Evolutionary conservation across 495 filamentous ascomycete genomes (phyloP).

Genomic region (Aspergillus asperescens): DNA sequence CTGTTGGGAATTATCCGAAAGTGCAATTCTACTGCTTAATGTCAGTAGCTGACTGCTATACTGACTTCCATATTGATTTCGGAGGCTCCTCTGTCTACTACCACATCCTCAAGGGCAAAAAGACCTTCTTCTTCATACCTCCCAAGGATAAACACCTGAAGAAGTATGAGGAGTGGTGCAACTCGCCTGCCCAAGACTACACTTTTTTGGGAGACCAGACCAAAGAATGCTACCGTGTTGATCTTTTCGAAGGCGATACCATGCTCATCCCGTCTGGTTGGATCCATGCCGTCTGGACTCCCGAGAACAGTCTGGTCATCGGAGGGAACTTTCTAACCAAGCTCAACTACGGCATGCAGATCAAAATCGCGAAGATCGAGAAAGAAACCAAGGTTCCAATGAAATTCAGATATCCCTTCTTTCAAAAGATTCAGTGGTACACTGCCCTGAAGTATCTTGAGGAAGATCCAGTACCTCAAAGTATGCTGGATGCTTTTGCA

Average conservation of each 20-base stretch:
- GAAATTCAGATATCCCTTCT: slow-evolving; percentile 68
- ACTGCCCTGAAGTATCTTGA: slow-evolving; percentile 61
- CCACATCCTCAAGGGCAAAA: slow-evolving; percentile 69
- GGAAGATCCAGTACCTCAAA: slow-evolving; percentile 58
- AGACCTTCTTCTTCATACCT: slow-evolving; percentile 75
- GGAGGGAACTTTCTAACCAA: slow-evolving; percentile 72
- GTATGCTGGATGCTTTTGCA: slow-evolving; percentile 51
- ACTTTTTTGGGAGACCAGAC: slow-evolving; percentile 64
- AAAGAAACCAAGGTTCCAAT: slow-evolving; percentile 65
- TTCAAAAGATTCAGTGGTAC: slow-evolving; percentile 73
- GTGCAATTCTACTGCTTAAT: slow-evolving; percentile 72
- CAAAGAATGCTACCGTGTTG: slow-evolving; percentile 69
- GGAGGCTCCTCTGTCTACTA: slow-evolving; percentile 76
- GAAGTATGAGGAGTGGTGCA: slow-evolving; percentile 74
- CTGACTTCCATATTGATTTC: slow-evolving; percentile 79
- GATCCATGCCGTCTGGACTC: slow-evolving; percentile 80
- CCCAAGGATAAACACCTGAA: slow-evolving; percentile 70
- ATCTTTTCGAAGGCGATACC: slow-evolving; percentile 67
- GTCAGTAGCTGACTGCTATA: slow-evolving; percentile 76
- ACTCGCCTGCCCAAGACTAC: slow-evolving; percentile 64
- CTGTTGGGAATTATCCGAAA: slow-evolving; percentile 53
- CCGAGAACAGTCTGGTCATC: slow-evolving; percentile 69
- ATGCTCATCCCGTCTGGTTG: slow-evolving; percentile 76
- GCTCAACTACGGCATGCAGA: slow-evolving; percentile 66
- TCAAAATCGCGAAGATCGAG: slow-evolving; percentile 65